A percentile compares a stretch with the other conserved stretches of the same genome.
phyloP scores from a whole-genome alignment of 495 filamentous ascomycete species.

The Daldinia concentrica region DNA sequence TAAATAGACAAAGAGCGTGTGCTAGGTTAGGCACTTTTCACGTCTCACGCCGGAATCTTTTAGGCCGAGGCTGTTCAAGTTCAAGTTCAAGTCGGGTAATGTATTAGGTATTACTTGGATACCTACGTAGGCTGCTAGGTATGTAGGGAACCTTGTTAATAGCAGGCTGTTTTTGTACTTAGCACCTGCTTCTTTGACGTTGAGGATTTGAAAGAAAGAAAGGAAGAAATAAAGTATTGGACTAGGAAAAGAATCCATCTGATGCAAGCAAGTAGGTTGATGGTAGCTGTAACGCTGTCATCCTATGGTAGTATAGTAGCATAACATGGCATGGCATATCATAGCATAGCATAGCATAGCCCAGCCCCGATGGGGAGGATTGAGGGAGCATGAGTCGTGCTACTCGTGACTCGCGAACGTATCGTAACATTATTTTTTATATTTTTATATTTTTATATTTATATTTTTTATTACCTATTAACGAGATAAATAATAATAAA shows the following conservation, averaged over 20 bases:
- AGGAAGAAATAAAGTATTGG: background rate
- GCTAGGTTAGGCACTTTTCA: background rate
- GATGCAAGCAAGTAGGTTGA: background rate
- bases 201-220: background rate
- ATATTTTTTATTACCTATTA: no score
- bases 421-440: constrained; percentile 9
- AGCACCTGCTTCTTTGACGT: background rate
- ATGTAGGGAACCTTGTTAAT: background rate
- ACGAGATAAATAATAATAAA: no score
- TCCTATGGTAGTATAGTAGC: constrained; percentile 16
- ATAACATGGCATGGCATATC: background rate
- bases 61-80: constrained; percentile 28
- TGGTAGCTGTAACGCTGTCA: constrained; percentile 23
- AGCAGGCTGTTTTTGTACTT: background rate
- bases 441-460: background rate
- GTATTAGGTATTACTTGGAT: constrained; percentile 12
- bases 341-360: background rate
- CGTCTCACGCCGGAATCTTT: constrained; percentile 13
- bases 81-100: constrained; percentile 30
- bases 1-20: constrained; percentile 27
- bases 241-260: constrained; percentile 6
- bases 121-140: no score
- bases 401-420: constrained; percentile 30
- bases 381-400: constrained; percentile 31
- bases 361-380: constrained; percentile 19